These are phyloP conservation scores for Rhytidiadelphus loreus DNA, from an alignment of 225 moss, liverwort and hornwort genomes.

Conservation along the genomic window DNA sequence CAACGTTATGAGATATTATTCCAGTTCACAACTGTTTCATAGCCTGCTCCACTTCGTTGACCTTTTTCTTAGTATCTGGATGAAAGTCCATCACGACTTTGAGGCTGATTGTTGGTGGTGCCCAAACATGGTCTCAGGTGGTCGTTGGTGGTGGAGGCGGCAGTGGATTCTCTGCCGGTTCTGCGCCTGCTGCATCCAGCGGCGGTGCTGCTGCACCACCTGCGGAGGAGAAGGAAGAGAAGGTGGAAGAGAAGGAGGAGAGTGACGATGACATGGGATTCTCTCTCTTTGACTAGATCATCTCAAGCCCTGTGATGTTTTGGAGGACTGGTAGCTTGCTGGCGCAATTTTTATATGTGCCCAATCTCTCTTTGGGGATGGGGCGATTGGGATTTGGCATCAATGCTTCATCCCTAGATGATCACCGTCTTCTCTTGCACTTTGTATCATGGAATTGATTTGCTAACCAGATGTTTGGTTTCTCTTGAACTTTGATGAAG, in stretches of 20 bases:
- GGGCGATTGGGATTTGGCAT: not conserved
- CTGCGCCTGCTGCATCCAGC: constrained; percentile 11
- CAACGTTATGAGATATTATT: not conserved
- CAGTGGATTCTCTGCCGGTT: constrained; percentile 1
- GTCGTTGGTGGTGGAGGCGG: constrained; percentile 49
- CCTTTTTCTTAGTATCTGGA: not conserved
- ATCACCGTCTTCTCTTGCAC: not conserved
- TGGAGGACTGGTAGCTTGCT: not conserved
- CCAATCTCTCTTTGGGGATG: not conserved
- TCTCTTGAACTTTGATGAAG: not conserved
- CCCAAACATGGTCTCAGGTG: not conserved
- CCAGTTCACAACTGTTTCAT: not conserved
- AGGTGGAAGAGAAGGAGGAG: constrained; percentile 71
- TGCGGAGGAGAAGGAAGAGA: constrained; percentile 36
- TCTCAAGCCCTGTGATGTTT: not conserved
- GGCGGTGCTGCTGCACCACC: constrained; percentile 25
- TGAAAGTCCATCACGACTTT: not conserved
- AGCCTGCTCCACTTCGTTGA: not conserved
- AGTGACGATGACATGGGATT: constrained; percentile 89
- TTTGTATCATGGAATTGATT: not conserved
- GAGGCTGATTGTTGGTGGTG: not conserved
- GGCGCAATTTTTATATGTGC: not conserved
- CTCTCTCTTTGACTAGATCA: constrained; percentile 54
- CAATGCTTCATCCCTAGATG: not conserved
- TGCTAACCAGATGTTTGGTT: too few species aligned